Base-by-base conservation (phyloP, 2,329 filamentous ascomycete genomes). In the Raffaelea albimanens region DNA sequence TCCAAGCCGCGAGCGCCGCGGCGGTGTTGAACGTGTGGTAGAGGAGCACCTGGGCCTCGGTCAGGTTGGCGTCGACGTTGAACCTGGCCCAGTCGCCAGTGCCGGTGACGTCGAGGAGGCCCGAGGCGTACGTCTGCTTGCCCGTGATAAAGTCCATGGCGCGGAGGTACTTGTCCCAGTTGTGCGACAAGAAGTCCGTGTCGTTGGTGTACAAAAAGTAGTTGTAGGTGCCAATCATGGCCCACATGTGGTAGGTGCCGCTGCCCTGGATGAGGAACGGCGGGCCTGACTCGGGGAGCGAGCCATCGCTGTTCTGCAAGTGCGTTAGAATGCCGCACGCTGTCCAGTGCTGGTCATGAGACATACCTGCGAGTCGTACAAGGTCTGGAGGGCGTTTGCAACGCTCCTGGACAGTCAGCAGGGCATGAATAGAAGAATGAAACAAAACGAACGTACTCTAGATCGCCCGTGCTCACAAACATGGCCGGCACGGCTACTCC, bases 21-120 rank as follows among this genome's bases (percentile, higher is more conserved):
- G 71, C 75, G 4, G 75, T 76, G 25, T 66, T 63, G 36, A 82
- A 62, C 1, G 76, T 75, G 52, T 72, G 71, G 54, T 76, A 78
- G 40, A 76, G 58, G 22, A 76, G 72, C 60, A 72, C 70, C 56
- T 74, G 72, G 2, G 69, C 71, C 56, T 74, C 69, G 23, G 64
- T 69, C 54, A 71, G 74, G 56, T 74, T 71, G 55, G 65, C 67
- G 23, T 70, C 70, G 45, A 69, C 67, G 43, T 67, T 62, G 63
- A 65, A 71, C 10, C 72, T 62, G 1, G 70, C 72, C 73, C 73
- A 76, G 55, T 76, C 73, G 18, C 69, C 62, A 2, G 60, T 63
- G 3, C 70, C 71, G 0, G 70, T 76, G 21, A 73, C 71, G 50
- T 74, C 67, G 25, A 75, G 59, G 4, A 76, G 59, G 3, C 71